phyloP scores from a whole-genome alignment of 164 flowering plant genomes.

The Tetrastigma voinierianum region DNA sequence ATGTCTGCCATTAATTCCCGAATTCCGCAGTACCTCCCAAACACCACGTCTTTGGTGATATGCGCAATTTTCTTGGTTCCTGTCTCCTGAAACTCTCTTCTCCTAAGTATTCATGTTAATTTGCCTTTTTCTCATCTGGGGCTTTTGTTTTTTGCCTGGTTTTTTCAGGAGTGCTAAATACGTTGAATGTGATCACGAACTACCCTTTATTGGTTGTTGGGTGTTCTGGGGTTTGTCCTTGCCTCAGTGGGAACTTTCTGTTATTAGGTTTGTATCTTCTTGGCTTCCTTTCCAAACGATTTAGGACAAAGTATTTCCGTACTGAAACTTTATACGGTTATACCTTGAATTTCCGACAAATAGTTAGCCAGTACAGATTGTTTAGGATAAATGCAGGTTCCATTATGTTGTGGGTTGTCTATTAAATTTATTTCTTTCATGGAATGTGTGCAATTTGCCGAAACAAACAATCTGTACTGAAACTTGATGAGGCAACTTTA shows the following conservation, averaged over 20 bases:
- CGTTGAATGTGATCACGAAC: conserved; percentile 40
- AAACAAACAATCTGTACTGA: too few relatives aligned
- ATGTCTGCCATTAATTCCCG: conserved; percentile 48
- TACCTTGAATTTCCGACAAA: too few relatives aligned
- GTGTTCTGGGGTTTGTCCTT: conserved; percentile 50
- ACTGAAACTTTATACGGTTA: too few relatives aligned
- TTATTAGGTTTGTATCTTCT: conserved; percentile 28
- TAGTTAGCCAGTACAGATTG: too few relatives aligned
- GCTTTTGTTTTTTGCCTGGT: too few relatives aligned
- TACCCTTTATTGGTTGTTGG: conserved; percentile 56
- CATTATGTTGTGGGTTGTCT: too few relatives aligned
- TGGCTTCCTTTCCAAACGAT: not conserved
- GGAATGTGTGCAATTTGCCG: too few relatives aligned
- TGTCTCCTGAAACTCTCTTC: not conserved
- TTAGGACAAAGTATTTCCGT: too few relatives aligned
- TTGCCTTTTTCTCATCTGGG: not conserved
- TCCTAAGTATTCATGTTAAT: not conserved
- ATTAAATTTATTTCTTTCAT: too few relatives aligned
- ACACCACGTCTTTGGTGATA: conserved; percentile 44
- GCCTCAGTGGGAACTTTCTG: conserved; percentile 36
- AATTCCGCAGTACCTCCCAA: conserved; percentile 37
- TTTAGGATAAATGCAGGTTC: too few relatives aligned
- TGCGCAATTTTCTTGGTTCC: conserved; percentile 57
- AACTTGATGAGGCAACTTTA: too few relatives aligned
- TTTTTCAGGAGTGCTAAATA: conserved; percentile 33